Conservation (phyloP, 2,329 filamentous ascomycete genomes). For the Pseudogymnoascus sp. region DNA sequence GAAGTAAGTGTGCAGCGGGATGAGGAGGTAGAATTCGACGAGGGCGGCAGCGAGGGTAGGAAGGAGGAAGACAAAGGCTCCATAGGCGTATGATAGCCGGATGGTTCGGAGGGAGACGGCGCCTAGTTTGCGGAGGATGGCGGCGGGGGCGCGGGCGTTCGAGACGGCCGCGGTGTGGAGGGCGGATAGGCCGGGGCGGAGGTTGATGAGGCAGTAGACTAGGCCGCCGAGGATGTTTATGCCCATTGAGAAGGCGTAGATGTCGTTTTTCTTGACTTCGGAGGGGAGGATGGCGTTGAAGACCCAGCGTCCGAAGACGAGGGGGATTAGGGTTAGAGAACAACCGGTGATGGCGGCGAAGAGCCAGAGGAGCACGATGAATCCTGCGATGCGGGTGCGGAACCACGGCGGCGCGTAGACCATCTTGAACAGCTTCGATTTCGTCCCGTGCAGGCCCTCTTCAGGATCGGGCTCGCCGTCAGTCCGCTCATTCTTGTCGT, state of each 20-base stretch:
- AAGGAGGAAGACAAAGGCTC: conserved; percentile 67
- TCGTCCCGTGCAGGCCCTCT: conserved; percentile 49
- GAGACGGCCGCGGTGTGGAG: conserved; percentile 26
- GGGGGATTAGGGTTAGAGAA: conserved; percentile 74
- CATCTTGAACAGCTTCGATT: conserved; percentile 43
- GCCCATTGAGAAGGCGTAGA: conserved; percentile 91
- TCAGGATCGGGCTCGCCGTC: conserved; percentile 50
- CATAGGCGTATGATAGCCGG: conserved; percentile 65
- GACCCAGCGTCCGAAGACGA: conserved; percentile 75
- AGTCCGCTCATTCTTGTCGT: conserved; percentile 56
- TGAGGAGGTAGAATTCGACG: conserved; percentile 79
- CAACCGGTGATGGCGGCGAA: conserved; percentile 88
- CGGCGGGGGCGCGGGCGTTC: conserved; percentile 24
- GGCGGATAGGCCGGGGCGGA: conserved; percentile 31
- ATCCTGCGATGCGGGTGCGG: conserved; percentile 68
- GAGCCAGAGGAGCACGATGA: conserved; percentile 85
- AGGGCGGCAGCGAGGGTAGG: conserved; percentile 73
- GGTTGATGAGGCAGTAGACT: conserved; percentile 54
- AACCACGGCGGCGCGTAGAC: conserved; percentile 85
- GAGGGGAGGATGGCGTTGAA: conserved; percentile 66
- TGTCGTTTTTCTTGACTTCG: conserved; percentile 76
- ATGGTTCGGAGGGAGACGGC: conserved; percentile 21
- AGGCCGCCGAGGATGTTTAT: conserved; percentile 70
- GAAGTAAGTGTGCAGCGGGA: conserved; percentile 53
- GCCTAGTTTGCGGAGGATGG: conserved; percentile 20